Evolutionary conservation across 352 stramenopile species (phyloP), one percentile per base, ranked within the genome.

Genomic region (Globisporangium apiculatum): DNA sequence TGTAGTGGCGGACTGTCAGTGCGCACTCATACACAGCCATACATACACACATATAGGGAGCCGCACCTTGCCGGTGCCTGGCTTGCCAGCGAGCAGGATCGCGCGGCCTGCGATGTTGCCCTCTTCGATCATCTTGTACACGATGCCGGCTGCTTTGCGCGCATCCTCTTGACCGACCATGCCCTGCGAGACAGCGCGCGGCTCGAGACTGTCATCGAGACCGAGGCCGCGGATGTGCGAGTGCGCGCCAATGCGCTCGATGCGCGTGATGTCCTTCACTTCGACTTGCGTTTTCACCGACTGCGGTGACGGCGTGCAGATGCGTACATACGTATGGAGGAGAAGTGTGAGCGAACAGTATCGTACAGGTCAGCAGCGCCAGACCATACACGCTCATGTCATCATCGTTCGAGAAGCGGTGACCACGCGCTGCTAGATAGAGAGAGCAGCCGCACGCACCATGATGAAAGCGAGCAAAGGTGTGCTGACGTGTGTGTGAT

Each of bases 71-170:
- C 96, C 96, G 12, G 96, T 99, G 47, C 95, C 95, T 41, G 97
- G 97, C 58, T 98, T 92, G 11, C 97, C 97, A 11, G 96, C 97
- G 24, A 99, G 76, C 38, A 99, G 70, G 55, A 99, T 97, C 35
- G 94, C 94, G 36, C 97, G 81, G 15, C 97, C 97, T 15, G 96
- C 96, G 67, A 99, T 99, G 65, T 98, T 97, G 55, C 96, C 96
- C 73, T 99, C 95, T 57, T 98, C 76, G 69, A 99, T 99, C 97
- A 99, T 99, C 71, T 96, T 98, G 68, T 87, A 90, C 51, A 99
- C 94, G 47, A 99, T 94, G 6, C 96, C 97, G 6, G 91, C 92
- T 31, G 94, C 94, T 62, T 94, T 97, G 47, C 96, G 77, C 14
- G 97, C 97, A 41, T 88, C 78, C 7, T 84, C 75, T 77, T 99